Conservation (phyloP, 495 filamentous ascomycete species). For the Letharia columbiana region DNA sequence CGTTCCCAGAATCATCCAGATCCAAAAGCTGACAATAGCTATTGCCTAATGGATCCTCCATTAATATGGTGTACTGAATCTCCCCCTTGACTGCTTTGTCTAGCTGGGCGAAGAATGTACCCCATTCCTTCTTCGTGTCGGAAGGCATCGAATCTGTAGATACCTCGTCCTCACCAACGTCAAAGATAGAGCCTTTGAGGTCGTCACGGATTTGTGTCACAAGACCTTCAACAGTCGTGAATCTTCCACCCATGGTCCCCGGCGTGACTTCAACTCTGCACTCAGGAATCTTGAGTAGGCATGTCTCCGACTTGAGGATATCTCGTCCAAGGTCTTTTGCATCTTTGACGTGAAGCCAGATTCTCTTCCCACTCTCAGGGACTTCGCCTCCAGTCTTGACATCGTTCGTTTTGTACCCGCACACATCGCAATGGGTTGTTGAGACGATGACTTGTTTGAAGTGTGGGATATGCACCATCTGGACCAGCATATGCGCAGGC, state of each 20-base stretch:
- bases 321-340: conserved; percentile 77
- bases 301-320: conserved; percentile 94
- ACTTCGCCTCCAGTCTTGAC: conserved; percentile 94
- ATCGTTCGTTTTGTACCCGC: conserved; percentile 91
- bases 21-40: conserved; percentile 89
- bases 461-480: conserved; percentile 91
- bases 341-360: conserved; percentile 65
- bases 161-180: conserved; percentile 46
- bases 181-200: conserved; percentile 75
- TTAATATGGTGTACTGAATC: conserved; percentile 72
- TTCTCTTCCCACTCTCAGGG: conserved; percentile 75
- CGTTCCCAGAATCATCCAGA: conserved; percentile 55
- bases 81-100: conserved; percentile 72
- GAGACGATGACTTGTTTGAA: conserved; percentile 94
- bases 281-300: conserved; percentile 73
- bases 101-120: conserved; percentile 67
- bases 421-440: conserved; percentile 78
- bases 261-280: conserved; percentile 75
- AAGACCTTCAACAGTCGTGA: conserved; percentile 92
- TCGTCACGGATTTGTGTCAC: conserved; percentile 91
- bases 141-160: conserved; percentile 63
- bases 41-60: conserved; percentile 80
- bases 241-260: conserved; percentile 89
- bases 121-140: conserved; percentile 62
- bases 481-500: conserved; percentile 78